phyloP scores from a whole-genome alignment of 306 rosid species.

The Styphnolobium japonicum region DNA sequence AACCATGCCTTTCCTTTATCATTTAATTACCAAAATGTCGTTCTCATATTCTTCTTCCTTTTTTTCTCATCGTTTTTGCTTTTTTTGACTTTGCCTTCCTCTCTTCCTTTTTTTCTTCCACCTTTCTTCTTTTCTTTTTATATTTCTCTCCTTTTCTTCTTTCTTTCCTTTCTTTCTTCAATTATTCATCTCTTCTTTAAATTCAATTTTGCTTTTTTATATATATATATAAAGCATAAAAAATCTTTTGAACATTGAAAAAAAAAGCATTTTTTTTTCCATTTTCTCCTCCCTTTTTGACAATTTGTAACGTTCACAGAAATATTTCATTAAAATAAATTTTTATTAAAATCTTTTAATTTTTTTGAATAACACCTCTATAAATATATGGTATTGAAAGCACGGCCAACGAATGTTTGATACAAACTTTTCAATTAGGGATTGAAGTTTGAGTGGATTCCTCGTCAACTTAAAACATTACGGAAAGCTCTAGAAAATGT shows the following conservation, averaged over 20 bases:
- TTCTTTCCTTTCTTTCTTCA: not conserved
- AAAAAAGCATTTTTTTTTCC: too few species aligned
- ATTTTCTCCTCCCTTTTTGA: not conserved
- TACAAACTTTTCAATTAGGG: not conserved
- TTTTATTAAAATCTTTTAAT: not conserved
- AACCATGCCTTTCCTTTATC: too few species aligned
- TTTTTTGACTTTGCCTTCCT: too few species aligned
- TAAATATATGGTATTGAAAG: too few species aligned
- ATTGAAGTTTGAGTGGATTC: not conserved
- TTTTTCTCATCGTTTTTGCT: too few species aligned
- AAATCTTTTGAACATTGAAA: not conserved
- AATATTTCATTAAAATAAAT: not conserved
- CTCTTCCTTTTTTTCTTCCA: too few species aligned
- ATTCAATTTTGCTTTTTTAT: too few species aligned
- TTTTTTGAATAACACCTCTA: not conserved
- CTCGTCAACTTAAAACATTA: not conserved
- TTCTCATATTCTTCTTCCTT: too few species aligned
- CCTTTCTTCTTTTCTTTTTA: too few species aligned
- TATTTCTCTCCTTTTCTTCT: too few species aligned
- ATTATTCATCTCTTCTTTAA: not conserved
- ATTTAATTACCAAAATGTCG: too few species aligned
- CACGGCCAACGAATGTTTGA: not conserved
- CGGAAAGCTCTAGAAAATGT: not conserved
- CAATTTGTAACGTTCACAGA: not conserved
- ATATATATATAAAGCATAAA: too few species aligned